Base-by-base conservation (phyloP, 169 alveolate species). In the Cryptosporidium xiaoi region DNA sequence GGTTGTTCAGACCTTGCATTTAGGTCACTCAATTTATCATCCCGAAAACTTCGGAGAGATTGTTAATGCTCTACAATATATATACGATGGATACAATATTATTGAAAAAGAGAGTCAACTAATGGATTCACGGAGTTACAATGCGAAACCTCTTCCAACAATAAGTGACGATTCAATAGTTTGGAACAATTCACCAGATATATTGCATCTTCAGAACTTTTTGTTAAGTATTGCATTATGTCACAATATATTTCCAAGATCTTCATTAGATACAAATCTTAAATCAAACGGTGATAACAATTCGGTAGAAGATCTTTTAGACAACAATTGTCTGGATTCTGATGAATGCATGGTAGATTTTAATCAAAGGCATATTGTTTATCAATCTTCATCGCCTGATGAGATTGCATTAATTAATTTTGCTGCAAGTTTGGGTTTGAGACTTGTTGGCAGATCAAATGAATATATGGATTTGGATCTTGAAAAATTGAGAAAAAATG, bases 331-430 rank as follows among this genome's bases (percentile, higher is more conserved):
- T 24, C n/a, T 62, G 5, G 87, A 66, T 15, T 77, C 87, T n/a
- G 87, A 77, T 46, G 87, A 77, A n/a, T 77, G 87, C 18, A 77
- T 83, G 90, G 90, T 64, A 18, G 94, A 92, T 44, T 62, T 77
- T 15, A 77, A 77, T 36, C 71, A 90, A 62, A 90, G 92, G 31
- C 91, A 90, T 68, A 92, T 93, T 65, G 95, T 92, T 40, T 96
- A 91, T 92, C 98, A 98, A 90, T 99, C 99, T 1, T 95, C 99
- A n/a, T 95, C 99, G 6, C 99, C 99, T 6, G 99, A 98, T 91
- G 99, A 98, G 92, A 95, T 97, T 18, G 99, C 99, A 2, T 93
- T 97, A 68, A 98, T 97, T n/a, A 94, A 93, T 82, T 97, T 97
- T 90, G 99, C 99, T 0, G 96, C 97, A 36, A 84, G 64, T 65